These are phyloP conservation scores for Lepiota brunneoincarnata DNA, from an alignment of 768 basidiomycete species.

Conservation along the genomic window DNA sequence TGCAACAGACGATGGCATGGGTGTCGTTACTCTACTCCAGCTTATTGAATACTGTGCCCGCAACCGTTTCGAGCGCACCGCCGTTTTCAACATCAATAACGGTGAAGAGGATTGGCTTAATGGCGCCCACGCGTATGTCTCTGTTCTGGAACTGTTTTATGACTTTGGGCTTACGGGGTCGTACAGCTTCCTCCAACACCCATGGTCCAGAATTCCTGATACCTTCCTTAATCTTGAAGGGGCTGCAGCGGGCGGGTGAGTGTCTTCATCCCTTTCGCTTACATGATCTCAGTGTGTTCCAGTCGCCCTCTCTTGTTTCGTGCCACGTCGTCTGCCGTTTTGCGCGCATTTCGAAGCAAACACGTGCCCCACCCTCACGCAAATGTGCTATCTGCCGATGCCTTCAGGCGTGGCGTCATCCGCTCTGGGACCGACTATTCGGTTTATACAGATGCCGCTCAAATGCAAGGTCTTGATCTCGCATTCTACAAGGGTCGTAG, in stretches of 20 bases:
- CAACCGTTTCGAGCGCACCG: slow-evolving; percentile 53
- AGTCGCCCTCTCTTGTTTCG: slow-evolving; percentile 81
- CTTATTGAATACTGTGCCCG: slow-evolving; percentile 54
- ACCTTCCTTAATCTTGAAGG: slow-evolving; percentile 84
- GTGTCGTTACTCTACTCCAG: slow-evolving; percentile 61
- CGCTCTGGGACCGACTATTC: slow-evolving; percentile 74
- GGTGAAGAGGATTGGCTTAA: slow-evolving; percentile 79
- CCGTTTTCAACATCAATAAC: slow-evolving; percentile 84
- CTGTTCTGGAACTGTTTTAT: not conserved
- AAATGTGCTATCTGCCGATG: slow-evolving; percentile 67
- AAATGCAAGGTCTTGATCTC: slow-evolving; percentile 69
- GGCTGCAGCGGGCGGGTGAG: slow-evolving; percentile 74
- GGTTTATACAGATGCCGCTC: slow-evolving; percentile 50
- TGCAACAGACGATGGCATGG: slow-evolving; percentile 79
- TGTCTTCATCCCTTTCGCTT: not conserved
- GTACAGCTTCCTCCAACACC: slow-evolving; percentile 65
- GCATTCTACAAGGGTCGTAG: slow-evolving; percentile 77
- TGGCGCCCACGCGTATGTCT: slow-evolving; percentile 60
- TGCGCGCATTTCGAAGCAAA: slow-evolving; percentile 46
- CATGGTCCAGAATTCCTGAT: slow-evolving; percentile 65
- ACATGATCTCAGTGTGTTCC: slow-evolving; percentile 7
- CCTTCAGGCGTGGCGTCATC: slow-evolving; percentile 61
- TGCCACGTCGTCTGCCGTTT: slow-evolving; percentile 54
- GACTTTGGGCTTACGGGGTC: not conserved
- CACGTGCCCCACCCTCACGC: slow-evolving; percentile 68